Evolutionary conservation across 202 grass and related monocot genomes (phyloP).

Genomic region (Setaria viridis): DNA sequence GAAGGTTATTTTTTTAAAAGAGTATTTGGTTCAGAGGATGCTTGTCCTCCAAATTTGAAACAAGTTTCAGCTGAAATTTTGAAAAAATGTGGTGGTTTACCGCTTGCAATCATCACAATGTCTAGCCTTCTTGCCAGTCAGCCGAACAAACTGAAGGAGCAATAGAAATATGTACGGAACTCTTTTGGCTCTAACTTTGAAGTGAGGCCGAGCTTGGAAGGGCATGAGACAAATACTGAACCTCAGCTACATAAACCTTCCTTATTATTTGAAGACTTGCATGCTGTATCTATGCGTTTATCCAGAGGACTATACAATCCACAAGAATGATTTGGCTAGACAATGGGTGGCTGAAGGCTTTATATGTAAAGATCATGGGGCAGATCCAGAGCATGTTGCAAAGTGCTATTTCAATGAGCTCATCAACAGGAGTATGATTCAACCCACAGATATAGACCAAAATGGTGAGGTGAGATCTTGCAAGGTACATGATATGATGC

Average conservation of each 20-base stretch:
- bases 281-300: constrained; percentile 28
- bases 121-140: constrained; percentile 3
- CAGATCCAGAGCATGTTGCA: constrained; percentile 12
- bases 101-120: no score
- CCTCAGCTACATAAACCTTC: constrained; percentile 43
- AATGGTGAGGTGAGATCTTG: constrained; percentile 15
- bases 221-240: constrained; percentile 31
- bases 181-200: background rate
- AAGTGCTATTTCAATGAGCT: constrained; percentile 46
- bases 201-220: background rate
- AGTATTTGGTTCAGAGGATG: background rate
- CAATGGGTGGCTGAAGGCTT: constrained; percentile 51
- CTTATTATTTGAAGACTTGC: constrained; percentile 35
- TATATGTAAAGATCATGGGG: background rate
- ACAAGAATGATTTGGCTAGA: constrained; percentile 15
- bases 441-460: background rate
- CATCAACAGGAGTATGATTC: constrained; percentile 43
- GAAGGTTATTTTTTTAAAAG: background rate
- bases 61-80: background rate
- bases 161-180: background rate
- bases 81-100: constrained; percentile 11
- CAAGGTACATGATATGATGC: constrained; percentile 48
- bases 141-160: background rate
- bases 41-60: background rate
- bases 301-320: constrained; percentile 23